Percentiles rank a stretch among this genome's conserved stretches.
These are phyloP conservation scores for Penicillium sp. DNA, from an alignment of 2,329 filamentous ascomycete genomes.

Conservation along the genomic window DNA sequence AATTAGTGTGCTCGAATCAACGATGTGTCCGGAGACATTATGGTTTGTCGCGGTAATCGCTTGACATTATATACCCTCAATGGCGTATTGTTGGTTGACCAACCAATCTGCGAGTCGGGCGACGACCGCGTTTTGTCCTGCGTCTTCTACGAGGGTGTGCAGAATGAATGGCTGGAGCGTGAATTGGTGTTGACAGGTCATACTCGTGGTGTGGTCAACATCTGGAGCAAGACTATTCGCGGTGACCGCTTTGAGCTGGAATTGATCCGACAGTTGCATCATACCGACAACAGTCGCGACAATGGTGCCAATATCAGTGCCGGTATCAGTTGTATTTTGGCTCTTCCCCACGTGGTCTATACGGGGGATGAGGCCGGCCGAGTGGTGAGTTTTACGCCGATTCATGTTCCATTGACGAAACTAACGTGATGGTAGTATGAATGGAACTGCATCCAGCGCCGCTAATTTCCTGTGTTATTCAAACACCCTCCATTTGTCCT, in stretches of 20 bases:
- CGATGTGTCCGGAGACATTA: constrained; percentile 84
- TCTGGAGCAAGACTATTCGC: constrained; percentile 57
- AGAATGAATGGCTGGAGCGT: constrained; percentile 87
- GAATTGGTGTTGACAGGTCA: constrained; percentile 89
- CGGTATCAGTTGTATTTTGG: constrained; percentile 80
- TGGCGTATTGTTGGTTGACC: constrained; percentile 75
- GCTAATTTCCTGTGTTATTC: constrained; percentile 23
- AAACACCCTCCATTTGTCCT: background rate
- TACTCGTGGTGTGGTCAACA: constrained; percentile 75
- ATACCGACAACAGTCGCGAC: constrained; percentile 67
- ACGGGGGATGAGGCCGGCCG: constrained; percentile 90
- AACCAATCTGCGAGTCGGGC: constrained; percentile 68
- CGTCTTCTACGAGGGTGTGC: constrained; percentile 87
- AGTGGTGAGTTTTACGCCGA: constrained; percentile 61
- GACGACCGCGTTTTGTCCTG: constrained; percentile 79
- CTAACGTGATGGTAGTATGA: constrained; percentile 47
- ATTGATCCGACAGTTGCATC: constrained; percentile 76
- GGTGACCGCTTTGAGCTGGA: constrained; percentile 71
- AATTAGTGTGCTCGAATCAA: constrained; percentile 78
- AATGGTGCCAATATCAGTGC: constrained; percentile 55
- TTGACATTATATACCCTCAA: constrained; percentile 84
- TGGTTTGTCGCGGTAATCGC: constrained; percentile 74
- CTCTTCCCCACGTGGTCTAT: constrained; percentile 80
- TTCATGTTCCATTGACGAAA: background rate
- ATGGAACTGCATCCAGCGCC: constrained; percentile 56